Evolutionary conservation across 1,284 basidiomycete species (phyloP).

Genomic region (Leucoagaricus sp.): DNA sequence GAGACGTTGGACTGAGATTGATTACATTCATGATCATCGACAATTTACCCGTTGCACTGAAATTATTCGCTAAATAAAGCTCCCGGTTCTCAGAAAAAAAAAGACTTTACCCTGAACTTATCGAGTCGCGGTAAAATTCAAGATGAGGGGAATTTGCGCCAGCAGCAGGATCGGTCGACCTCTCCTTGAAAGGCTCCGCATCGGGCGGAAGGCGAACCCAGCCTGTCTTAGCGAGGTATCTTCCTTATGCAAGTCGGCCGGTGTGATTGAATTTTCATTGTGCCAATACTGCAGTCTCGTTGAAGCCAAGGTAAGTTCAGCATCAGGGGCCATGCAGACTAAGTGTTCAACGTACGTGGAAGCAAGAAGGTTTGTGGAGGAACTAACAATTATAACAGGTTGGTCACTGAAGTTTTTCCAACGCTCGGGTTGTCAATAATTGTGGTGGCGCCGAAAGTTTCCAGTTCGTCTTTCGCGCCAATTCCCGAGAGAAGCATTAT

Average conservation of each 20-base stretch:
- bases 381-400: background rate
- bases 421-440: slow-evolving; percentile 20
- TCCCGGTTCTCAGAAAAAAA: too few relatives aligned
- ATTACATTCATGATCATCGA: too few relatives aligned
- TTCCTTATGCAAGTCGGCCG: slow-evolving; percentile 2
- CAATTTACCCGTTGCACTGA: background rate
- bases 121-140: slow-evolving; percentile 11
- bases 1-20: too few relatives aligned
- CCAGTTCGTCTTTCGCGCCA: slow-evolving; percentile 17
- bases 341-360: too few relatives aligned
- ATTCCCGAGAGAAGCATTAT: slow-evolving; percentile 26
- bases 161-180: slow-evolving; percentile 8
- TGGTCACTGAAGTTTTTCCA: slow-evolving; percentile 19
- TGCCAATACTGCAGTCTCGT: background rate
- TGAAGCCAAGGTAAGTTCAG: background rate
- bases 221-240: background rate
- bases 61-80: background rate
- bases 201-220: slow-evolving; percentile 7
- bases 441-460: slow-evolving; percentile 17
- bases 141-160: slow-evolving; percentile 16
- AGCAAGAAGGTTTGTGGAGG: background rate
- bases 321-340: too few relatives aligned
- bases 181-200: slow-evolving; percentile 1
- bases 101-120: too few relatives aligned
- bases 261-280: slow-evolving; percentile 9